A percentile compares a stretch with the other conserved stretches of the same genome.
phyloP scores from a whole-genome alignment of 2,329 filamentous ascomycete species.

The Nothopassalora personata region DNA sequence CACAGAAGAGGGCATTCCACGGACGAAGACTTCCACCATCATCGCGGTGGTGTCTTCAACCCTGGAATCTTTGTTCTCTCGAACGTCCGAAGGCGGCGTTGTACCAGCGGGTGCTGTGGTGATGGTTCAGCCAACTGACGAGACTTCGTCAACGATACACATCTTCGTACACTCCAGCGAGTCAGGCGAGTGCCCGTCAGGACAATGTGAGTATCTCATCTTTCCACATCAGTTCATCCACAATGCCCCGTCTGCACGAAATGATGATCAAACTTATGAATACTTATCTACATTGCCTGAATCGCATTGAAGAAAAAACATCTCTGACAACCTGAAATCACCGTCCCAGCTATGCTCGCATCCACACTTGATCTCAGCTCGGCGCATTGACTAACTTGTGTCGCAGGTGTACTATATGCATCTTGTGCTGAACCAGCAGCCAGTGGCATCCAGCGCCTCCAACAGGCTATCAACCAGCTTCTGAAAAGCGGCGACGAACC shows the following conservation, averaged over 20 bases:
- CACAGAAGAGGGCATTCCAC: not conserved
- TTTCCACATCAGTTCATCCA: not conserved
- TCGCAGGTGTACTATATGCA: conserved; percentile 55
- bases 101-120: conserved; percentile 68
- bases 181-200: conserved; percentile 80
- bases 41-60: conserved; percentile 65
- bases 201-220: conserved; percentile 72
- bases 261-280: conserved; percentile 81
- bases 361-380: not conserved
- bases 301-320: conserved; percentile 75
- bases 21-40: conserved; percentile 16
- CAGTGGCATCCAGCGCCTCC: conserved; percentile 33
- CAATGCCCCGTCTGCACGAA: conserved; percentile 34
- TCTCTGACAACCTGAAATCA: conserved; percentile 85
- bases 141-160: conserved; percentile 49
- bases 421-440: conserved; percentile 39
- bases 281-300: conserved; percentile 99
- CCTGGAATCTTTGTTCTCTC: conserved; percentile 62
- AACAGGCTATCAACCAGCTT: conserved; percentile 41
- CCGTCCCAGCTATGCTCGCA: conserved; percentile 18
- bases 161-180: conserved; percentile 77
- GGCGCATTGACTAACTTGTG: conserved; percentile 3
- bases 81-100: conserved; percentile 67
- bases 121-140: conserved; percentile 51
- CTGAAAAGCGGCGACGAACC: conserved; percentile 36